Evolutionary conservation across 768 basidiomycete genomes (phyloP), one percentile per base, ranked within the genome.

Genomic region (Mycena haematopus): DNA sequence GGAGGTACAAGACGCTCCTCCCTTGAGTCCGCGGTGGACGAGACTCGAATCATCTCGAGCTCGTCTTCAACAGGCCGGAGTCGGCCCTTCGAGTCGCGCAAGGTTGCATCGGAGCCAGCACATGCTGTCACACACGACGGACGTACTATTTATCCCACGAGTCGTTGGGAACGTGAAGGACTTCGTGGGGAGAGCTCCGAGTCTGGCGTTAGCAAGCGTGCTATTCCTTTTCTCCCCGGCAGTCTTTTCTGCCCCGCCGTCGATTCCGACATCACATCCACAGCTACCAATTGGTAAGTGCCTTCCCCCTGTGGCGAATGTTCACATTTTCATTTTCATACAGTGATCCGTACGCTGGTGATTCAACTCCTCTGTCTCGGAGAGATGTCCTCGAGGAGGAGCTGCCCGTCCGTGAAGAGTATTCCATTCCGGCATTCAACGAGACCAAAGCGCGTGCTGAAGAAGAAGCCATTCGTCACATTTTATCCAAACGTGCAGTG

Each of bases 291-390:
- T 38, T 52, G 51, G 51, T 17, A 22, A 52, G 51, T 52, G n/a
- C 21, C n/a, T n/a, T 35, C 19, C 19, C 9, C 13, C 1, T 7
- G 35, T 35, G 33, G 22, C 51, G 33, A 21, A 21, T 33, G 31
- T 52, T 52, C 11, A 36, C 14, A 36, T 36, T 38, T 19, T 35
- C n/a, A n/a, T n/a, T n/a, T n/a, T n/a, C 29, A 21, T 51, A 17
- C 22, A 52, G 51, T 52, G 35, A 52, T 35, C 51, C 51, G n/a
- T 52, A 52, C 51, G 31, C 51, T 4, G 33, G 33, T 21, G 33
- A 35, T 35, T 8, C 51, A 11, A 52, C 31, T 22, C 6, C 50
- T 6, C 33, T 52, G 33, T 52, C 51, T 19, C 51, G 31, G n/a
- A 52, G 51, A 35, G 19, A 52, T 36, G n/a, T 38, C 19, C 22